Percentiles rank a stretch among this genome's conserved stretches.
Evolutionary conservation across 495 filamentous ascomycete species (phyloP).

Genomic region (Penicillium verhagenii): DNA sequence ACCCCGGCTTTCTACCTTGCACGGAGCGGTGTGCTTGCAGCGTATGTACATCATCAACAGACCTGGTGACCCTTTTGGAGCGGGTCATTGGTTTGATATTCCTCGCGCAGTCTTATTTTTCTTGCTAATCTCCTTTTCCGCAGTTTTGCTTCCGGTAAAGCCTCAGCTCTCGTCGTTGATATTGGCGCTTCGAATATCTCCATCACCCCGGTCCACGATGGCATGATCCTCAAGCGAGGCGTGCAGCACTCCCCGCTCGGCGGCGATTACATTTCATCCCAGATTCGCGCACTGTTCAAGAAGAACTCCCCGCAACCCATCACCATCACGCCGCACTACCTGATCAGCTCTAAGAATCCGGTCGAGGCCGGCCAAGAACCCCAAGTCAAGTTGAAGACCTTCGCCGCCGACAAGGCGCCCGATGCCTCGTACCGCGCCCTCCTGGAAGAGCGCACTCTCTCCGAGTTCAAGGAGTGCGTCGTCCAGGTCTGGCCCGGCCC

Average conservation of each 20-base stretch:
- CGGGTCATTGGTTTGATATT: no score
- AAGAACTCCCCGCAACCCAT: constrained; percentile 71
- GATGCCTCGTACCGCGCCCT: constrained; percentile 70
- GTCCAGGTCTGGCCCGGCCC: constrained; percentile 92
- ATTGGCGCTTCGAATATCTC: constrained; percentile 88
- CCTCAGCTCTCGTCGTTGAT: constrained; percentile 87
- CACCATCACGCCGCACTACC: constrained; percentile 79
- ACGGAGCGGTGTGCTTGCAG: constrained; percentile 61
- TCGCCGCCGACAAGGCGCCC: constrained; percentile 59
- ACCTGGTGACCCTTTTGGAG: no score
- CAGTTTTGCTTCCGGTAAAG: constrained; percentile 86
- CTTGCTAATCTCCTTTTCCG: background rate
- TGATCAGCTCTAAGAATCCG: constrained; percentile 78
- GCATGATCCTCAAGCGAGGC: constrained; percentile 87
- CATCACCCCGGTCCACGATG: constrained; percentile 90
- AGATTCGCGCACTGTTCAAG: constrained; percentile 77
- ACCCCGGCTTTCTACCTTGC: constrained; percentile 90
- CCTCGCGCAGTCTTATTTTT: no score
- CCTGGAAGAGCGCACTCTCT: constrained; percentile 89
- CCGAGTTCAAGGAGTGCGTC: constrained; percentile 96
- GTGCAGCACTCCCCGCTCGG: constrained; percentile 80
- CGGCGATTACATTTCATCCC: constrained; percentile 84
- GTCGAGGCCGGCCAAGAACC: constrained; percentile 86
- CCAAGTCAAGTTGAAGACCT: constrained; percentile 66
- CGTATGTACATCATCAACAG: constrained; percentile 45